Evolutionary conservation across 352 stramenopile species (phyloP).

Genomic region (Phytophthora kernoviae): DNA sequence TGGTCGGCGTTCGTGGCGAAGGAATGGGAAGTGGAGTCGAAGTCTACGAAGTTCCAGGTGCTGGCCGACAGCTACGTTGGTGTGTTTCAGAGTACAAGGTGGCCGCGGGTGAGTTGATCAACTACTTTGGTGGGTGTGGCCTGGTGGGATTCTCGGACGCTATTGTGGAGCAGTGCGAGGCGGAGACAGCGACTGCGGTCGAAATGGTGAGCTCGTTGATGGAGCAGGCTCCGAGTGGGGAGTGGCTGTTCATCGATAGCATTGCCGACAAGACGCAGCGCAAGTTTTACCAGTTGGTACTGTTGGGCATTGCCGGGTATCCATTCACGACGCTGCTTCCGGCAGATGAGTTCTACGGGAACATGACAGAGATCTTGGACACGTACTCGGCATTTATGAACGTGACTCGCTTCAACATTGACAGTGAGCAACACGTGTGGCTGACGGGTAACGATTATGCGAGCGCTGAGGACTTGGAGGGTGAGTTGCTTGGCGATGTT

Average conservation of each 20-base stretch:
- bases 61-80: constrained; percentile 59
- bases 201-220: constrained; percentile 49
- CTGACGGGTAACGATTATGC: constrained; percentile 12
- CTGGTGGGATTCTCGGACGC: constrained; percentile 25
- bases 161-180: constrained; percentile 49
- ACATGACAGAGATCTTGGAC: constrained; percentile 50
- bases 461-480: constrained; percentile 4
- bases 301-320: constrained; percentile 48
- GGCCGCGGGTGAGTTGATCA: constrained; percentile 29
- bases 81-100: constrained; percentile 39
- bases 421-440: constrained; percentile 20
- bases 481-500: not conserved
- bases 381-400: constrained; percentile 21
- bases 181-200: constrained; percentile 30
- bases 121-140: constrained; percentile 48
- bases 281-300: constrained; percentile 59
- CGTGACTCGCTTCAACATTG: constrained; percentile 13
- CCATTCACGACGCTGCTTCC: constrained; percentile 54
- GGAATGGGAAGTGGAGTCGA: constrained; percentile 47
- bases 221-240: constrained; percentile 31
- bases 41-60: constrained; percentile 45
- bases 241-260: constrained; percentile 68
- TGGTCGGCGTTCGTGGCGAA: constrained; percentile 42
- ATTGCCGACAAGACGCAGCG: constrained; percentile 57
- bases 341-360: constrained; percentile 48